Evolutionary conservation across 1,284 basidiomycete species (phyloP), one percentile per base, ranked within the genome.

Genomic region (Ustilago esculenta): DNA sequence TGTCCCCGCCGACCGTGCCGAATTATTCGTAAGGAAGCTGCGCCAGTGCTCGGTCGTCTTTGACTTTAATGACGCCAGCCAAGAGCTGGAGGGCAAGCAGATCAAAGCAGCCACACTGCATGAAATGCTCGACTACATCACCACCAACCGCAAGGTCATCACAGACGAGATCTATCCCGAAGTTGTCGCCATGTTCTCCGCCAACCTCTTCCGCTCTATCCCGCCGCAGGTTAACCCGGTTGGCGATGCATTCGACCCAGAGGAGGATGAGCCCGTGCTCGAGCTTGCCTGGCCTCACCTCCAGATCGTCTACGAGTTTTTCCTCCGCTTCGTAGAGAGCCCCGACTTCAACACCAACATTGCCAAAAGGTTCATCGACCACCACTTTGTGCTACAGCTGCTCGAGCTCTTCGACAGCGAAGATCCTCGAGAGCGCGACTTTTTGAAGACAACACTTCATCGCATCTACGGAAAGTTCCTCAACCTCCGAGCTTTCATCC

Each of bases 391-490:
- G 5, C 86, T 98, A 58, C 74, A 93, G 83, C 88, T 99, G 47
- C 89, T 99, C 52, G 96, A 99, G 80, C 88, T 99, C 39, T 99
- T 99, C 82, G 96, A 99, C 84, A 95, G 92, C 50, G 96, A 99
- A 84, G 96, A 99, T 81, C 96, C 96, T 23, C 88, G 96, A 64
- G 96, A 99, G 84, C 92, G 96, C 74, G 96, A 99, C 83, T 99
- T 98, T 84, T 88, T 99, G 73, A 99, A 99, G 86, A 99, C 96
- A 5, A 98, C 96, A 2, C 86, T 99, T 30, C 96, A 99, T 83
- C 90, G 96, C 70, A 98, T 99, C 84, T 99, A 99, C 81, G 96
- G 96, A 82, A 98, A 98, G 86, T 98, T 99, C 86, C 88, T 98
- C 77, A 98, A 96, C 82, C 87, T 98, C 42, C 92, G 96, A 59